Percentiles rank a stretch among this genome's conserved stretches.
Evolutionary conservation across 441 rosid species (phyloP).

Genomic region (Aleurites moluccanus): DNA sequence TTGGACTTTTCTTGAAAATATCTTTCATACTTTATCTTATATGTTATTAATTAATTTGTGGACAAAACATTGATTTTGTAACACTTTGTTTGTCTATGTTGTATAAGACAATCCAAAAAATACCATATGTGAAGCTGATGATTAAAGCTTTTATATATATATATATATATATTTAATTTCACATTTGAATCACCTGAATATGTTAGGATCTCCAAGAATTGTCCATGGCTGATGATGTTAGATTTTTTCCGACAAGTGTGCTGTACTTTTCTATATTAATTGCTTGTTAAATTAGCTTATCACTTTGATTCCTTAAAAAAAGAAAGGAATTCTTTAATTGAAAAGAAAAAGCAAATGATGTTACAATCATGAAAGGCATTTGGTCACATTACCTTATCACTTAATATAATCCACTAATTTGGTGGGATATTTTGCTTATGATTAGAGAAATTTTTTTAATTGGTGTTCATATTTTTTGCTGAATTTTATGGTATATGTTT

Average conservation of each 20-base stretch:
- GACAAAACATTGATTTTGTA: no score
- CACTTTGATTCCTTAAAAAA: no score
- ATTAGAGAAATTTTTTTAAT: neutral
- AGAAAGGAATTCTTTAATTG: neutral
- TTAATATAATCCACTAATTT: neutral
- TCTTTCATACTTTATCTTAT: no score
- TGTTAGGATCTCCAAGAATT: no score
- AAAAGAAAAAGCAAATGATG: neutral
- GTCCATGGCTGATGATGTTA: neutral
- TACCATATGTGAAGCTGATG: no score
- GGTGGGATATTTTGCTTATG: neutral
- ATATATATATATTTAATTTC: no score
- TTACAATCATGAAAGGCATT: neutral
- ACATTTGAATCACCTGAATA: no score
- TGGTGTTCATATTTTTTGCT: neutral
- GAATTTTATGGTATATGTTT: neutral
- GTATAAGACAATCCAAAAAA: no score
- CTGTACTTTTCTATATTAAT: neutral
- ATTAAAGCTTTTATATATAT: no score
- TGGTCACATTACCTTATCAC: neutral
- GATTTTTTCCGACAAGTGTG: no score
- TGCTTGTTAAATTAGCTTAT: no score
- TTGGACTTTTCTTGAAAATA: constrained; percentile 4
- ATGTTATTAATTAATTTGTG: no score
- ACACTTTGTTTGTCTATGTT: neutral